Evolutionary conservation across 2,329 filamentous ascomycete species (phyloP).

Genomic region (Aspergillus chevalieri): DNA sequence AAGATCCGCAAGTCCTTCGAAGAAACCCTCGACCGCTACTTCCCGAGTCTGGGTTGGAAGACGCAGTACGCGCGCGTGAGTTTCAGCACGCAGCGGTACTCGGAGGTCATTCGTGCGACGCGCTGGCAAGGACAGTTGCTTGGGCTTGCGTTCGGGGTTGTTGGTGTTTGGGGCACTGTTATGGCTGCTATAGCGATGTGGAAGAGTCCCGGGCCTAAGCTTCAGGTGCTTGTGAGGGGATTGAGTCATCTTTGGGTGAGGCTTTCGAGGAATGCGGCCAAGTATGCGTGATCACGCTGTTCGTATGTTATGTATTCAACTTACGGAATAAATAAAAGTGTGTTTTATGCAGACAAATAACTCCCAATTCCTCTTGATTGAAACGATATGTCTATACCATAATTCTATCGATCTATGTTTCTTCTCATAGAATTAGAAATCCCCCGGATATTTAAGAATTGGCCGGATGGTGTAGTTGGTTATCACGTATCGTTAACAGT

Average conservation of each 20-base stretch:
- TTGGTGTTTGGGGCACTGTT: slow-evolving; percentile 23
- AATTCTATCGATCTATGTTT: no score
- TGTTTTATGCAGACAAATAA: no score
- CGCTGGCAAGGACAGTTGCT: slow-evolving; percentile 62
- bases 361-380: no score
- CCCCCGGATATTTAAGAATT: background rate
- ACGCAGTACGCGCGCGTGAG: slow-evolving; percentile 91
- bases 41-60: slow-evolving; percentile 76
- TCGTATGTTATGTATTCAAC: background rate
- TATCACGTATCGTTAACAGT: slow-evolving; percentile 29
- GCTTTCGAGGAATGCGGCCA: slow-evolving; percentile 2
- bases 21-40: slow-evolving; percentile 68
- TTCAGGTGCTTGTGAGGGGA: slow-evolving; percentile 9
- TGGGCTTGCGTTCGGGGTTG: slow-evolving; percentile 30
- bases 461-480: slow-evolving; percentile 26
- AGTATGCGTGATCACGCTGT: background rate
- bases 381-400: no score
- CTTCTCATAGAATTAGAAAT: background rate
- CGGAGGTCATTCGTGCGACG: slow-evolving; percentile 67
- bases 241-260: slow-evolving; percentile 8
- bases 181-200: slow-evolving; percentile 25
- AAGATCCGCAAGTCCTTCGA: slow-evolving; percentile 78
- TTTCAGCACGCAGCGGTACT: slow-evolving; percentile 89
- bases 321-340: background rate
- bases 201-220: slow-evolving; percentile 19